Evolutionary conservation across 805 yeast species (phyloP).

Genomic region (Candida koratica): DNA sequence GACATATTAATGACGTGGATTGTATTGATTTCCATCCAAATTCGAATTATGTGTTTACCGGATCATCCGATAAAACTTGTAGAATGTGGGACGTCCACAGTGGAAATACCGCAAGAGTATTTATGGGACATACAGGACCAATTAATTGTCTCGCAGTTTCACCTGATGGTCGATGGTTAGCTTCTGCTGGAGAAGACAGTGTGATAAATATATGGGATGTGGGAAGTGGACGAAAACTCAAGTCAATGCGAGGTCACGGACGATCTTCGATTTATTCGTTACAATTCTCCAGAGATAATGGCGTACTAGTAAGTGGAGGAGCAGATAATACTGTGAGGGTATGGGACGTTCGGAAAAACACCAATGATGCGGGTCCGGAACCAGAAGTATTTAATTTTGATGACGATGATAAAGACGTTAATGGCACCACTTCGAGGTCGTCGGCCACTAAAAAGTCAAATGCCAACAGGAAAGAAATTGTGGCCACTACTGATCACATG

Average conservation of each 20-base stretch:
- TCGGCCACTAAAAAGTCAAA: conserved; percentile 36
- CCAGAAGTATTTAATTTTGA: conserved; percentile 59
- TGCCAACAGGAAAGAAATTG: conserved; percentile 60
- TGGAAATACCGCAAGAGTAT: conserved; percentile 87
- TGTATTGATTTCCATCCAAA: conserved; percentile 95
- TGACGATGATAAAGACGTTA: conserved; percentile 10
- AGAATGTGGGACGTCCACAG: conserved; percentile 96
- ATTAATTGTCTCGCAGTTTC: conserved; percentile 81
- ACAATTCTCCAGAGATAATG: conserved; percentile 81
- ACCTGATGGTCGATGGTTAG: conserved; percentile 96
- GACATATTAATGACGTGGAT: conserved; percentile 95
- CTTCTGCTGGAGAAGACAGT: conserved; percentile 92
- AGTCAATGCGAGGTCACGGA: conserved; percentile 94
- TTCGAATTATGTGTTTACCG: conserved; percentile 90
- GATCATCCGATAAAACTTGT: conserved; percentile 91
- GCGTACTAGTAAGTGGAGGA: conserved; percentile 84
- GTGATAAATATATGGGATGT: conserved; percentile 90
- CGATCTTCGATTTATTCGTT: conserved; percentile 79
- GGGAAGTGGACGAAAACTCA: conserved; percentile 83
- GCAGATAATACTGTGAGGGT: conserved; percentile 90
- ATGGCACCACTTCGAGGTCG: conserved; percentile 4
- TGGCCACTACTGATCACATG: conserved; percentile 86
- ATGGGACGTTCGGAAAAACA: conserved; percentile 90
- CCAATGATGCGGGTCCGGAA: conserved; percentile 70
- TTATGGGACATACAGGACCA: conserved; percentile 90